These are phyloP conservation scores for Glarea lozoyensis DNA, from an alignment of 495 filamentous ascomycete species.

Conservation along the genomic window DNA sequence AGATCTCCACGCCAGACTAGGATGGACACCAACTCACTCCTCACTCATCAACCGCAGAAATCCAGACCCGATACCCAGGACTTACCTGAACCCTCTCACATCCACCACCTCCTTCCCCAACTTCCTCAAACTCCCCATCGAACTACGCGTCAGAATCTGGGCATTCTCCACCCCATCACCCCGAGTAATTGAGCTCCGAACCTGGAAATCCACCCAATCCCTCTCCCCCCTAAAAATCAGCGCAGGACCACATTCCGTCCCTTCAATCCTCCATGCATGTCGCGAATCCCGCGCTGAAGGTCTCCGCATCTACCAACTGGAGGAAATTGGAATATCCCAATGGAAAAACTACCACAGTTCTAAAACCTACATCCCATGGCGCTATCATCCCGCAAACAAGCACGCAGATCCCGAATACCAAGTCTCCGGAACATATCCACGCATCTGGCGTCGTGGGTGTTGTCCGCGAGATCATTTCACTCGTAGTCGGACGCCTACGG, in stretches of 20 bases:
- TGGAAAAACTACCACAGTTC: not conserved
- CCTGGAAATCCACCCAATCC: constrained; percentile 4
- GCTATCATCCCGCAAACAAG: constrained; percentile 7
- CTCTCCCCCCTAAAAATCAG: constrained; percentile 11
- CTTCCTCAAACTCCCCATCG: constrained; percentile 12
- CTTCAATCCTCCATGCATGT: constrained; percentile 8
- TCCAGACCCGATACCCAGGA: not conserved
- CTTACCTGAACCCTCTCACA: not conserved
- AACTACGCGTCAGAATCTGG: constrained; percentile 18
- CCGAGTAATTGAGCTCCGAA: constrained; percentile 15
- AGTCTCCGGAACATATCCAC: constrained; percentile 1
- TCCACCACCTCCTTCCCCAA: constrained; percentile 1
- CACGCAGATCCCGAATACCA: not conserved
- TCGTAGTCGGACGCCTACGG: no score
- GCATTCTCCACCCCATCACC: not conserved
- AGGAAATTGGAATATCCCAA: constrained; percentile 9
- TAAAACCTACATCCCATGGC: constrained; percentile 9
- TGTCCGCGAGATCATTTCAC: no score
- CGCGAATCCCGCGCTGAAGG: constrained; percentile 13
- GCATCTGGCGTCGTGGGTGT: not conserved
- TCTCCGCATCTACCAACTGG: constrained; percentile 9
- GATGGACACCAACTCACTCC: not conserved
- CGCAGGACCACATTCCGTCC: constrained; percentile 1
- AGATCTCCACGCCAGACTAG: no score
- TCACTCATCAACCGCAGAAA: constrained; percentile 3